These are phyloP conservation scores for Botrytis aclada DNA, from an alignment of 2,329 filamentous ascomycete genomes.

Conservation along the genomic window DNA sequence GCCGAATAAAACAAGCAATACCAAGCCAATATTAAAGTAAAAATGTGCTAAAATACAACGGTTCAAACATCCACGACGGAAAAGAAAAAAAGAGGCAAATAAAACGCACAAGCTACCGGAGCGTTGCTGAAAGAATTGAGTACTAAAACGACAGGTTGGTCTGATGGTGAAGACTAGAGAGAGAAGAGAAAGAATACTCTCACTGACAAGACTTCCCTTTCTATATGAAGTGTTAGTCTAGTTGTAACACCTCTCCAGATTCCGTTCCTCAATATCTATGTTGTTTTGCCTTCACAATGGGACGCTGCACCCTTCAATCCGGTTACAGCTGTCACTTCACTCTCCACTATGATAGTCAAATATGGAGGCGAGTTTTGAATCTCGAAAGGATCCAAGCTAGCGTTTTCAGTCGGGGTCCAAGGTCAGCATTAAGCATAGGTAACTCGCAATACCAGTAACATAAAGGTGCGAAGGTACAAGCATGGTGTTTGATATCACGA, in stretches of 20 bases:
- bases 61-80: slow-evolving; percentile 20
- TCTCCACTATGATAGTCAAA: slow-evolving; percentile 25
- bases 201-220: slow-evolving; percentile 9
- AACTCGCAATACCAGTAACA: not conserved
- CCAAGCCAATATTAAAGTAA: not conserved
- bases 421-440: slow-evolving; percentile 22
- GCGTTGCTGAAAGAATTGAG: slow-evolving; percentile 40
- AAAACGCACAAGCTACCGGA: slow-evolving; percentile 45
- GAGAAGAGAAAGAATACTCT: slow-evolving; percentile 7
- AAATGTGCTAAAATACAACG: not conserved
- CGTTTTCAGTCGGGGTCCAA: slow-evolving; percentile 31
- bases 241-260: not conserved
- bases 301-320: not conserved
- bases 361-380: slow-evolving; percentile 35
- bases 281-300: not conserved
- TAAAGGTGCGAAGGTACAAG: not conserved
- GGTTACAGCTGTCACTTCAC: slow-evolving; percentile 14
- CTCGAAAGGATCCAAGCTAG: slow-evolving; percentile 34
- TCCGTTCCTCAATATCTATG: not conserved
- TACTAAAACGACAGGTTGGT: slow-evolving; percentile 30
- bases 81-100: slow-evolving; percentile 27
- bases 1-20: not conserved
- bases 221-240: slow-evolving; percentile 6
- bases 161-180: slow-evolving; percentile 35
- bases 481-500: slow-evolving; percentile 8